These are phyloP conservation scores for Paecilomyces variotii DNA, from an alignment of 2,329 filamentous ascomycete species.

Conservation along the genomic window DNA sequence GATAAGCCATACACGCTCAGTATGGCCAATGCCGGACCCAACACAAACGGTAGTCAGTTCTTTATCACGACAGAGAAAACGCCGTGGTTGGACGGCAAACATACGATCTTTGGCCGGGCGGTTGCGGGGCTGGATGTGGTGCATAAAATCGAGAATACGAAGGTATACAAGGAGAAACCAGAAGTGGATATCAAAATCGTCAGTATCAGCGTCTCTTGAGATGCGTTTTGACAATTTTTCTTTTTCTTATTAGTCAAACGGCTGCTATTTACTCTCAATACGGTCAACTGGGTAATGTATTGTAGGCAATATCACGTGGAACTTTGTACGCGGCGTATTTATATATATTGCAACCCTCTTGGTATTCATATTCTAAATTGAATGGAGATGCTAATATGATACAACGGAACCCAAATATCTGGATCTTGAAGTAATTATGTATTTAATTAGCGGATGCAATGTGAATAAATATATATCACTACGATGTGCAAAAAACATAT, in stretches of 20 bases:
- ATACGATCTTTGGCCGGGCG: slow-evolving; percentile 90
- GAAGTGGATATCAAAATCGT: slow-evolving; percentile 97
- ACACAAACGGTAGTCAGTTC: slow-evolving; percentile 94
- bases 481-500: no score
- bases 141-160: slow-evolving; percentile 87
- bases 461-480: no score
- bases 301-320: background rate
- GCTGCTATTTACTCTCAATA: background rate
- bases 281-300: background rate
- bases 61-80: slow-evolving; percentile 98
- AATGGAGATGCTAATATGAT: no score
- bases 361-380: no score
- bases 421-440: no score
- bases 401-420: no score
- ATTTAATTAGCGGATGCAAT: no score
- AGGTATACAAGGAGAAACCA: slow-evolving; percentile 84
- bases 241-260: background rate
- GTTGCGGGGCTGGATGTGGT: slow-evolving; percentile 89
- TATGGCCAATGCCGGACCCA: slow-evolving; percentile 95
- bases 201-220: slow-evolving; percentile 52
- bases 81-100: slow-evolving; percentile 91
- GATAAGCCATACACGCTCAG: slow-evolving; percentile 94
- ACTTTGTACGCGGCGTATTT: no score
- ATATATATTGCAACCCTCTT: no score
- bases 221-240: background rate